Conservation (phyloP, 2,329 filamentous ascomycete genomes). For the Penicillium griseofulvum region DNA sequence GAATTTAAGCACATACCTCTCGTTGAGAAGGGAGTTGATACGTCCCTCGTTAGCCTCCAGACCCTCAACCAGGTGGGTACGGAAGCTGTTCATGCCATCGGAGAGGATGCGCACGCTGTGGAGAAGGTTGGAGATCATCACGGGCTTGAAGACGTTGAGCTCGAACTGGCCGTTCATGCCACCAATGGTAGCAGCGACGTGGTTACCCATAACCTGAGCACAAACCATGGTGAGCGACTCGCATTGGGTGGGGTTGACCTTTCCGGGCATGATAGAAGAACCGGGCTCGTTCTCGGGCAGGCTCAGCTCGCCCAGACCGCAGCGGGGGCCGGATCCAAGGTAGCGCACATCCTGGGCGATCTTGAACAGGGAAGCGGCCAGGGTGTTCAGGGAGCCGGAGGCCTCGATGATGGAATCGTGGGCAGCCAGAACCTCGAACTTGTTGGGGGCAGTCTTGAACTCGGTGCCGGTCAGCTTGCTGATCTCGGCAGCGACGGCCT, state of each 20-base stretch:
- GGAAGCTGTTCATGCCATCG: conserved; percentile 92
- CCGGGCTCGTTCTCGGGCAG: conserved; percentile 98
- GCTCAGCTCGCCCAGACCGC: conserved; percentile 87
- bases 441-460: conserved; percentile 97
- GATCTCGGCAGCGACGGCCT: conserved; percentile 87
- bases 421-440: conserved; percentile 94
- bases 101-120: conserved; percentile 86
- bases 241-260: conserved; percentile 98
- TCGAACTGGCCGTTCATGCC: conserved; percentile 99
- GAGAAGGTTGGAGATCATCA: conserved; percentile 90
- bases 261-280: conserved; percentile 97
- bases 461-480: conserved; percentile 86
- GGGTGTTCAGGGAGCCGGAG: conserved; percentile 87
- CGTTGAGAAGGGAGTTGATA: conserved; percentile 85
- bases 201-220: conserved; percentile 96
- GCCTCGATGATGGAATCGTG: conserved; percentile 96
- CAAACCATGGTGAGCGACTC: conserved; percentile 98
- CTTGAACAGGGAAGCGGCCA: conserved; percentile 90
- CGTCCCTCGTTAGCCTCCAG: conserved; percentile 91
- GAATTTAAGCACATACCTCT: conserved; percentile 65
- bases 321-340: conserved; percentile 91
- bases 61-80: conserved; percentile 85
- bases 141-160: conserved; percentile 97
- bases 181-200: conserved; percentile 86
- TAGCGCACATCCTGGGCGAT: conserved; percentile 98